A percentile compares a stretch with the other conserved stretches of the same genome.
Evolutionary conservation across 352 stramenopile genomes (phyloP).

Genomic region (Phytophthora capsici): DNA sequence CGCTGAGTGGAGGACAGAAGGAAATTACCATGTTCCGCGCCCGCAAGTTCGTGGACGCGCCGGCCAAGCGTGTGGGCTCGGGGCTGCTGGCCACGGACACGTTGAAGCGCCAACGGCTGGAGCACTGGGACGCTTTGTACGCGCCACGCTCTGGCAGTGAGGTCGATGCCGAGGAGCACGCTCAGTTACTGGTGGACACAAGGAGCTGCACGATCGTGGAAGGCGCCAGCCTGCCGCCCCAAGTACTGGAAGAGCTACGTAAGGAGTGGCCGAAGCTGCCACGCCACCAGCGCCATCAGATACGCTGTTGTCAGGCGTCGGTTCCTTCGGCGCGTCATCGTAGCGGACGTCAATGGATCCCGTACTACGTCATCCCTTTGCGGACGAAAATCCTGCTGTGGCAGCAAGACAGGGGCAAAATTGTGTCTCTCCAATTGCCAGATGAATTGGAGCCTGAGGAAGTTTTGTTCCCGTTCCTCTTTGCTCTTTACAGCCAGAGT

Average conservation of each 20-base stretch:
- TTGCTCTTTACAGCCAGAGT: constrained; percentile 65
- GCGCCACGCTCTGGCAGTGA: constrained; percentile 16
- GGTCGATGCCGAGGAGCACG: constrained; percentile 14
- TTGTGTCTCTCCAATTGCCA: constrained; percentile 59
- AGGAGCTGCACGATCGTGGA: constrained; percentile 59
- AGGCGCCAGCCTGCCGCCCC: constrained; percentile 44
- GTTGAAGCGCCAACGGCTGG: constrained; percentile 74
- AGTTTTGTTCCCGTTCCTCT: constrained; percentile 66
- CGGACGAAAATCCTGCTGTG: constrained; percentile 72
- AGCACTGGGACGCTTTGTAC: constrained; percentile 38
- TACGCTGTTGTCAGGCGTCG: constrained; percentile 46
- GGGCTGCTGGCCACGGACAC: constrained; percentile 49
- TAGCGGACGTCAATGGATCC: constrained; percentile 56
- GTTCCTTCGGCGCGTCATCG: constrained; percentile 54
- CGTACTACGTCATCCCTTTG: constrained; percentile 65
- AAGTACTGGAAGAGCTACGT: constrained; percentile 56
- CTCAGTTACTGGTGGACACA: constrained; percentile 59
- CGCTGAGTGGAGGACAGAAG: no score
- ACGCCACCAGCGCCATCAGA: constrained; percentile 14
- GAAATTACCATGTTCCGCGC: constrained; percentile 65
- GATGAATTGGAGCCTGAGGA: constrained; percentile 62
- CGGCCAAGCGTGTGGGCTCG: constrained; percentile 59
- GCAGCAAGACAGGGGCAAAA: constrained; percentile 56
- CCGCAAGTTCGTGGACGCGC: constrained; percentile 70
- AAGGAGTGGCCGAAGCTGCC: constrained; percentile 41